Evolutionary conservation across 1,284 basidiomycete genomes (phyloP), one percentile per base, ranked within the genome.

Genomic region (Ganoderma boninense): DNA sequence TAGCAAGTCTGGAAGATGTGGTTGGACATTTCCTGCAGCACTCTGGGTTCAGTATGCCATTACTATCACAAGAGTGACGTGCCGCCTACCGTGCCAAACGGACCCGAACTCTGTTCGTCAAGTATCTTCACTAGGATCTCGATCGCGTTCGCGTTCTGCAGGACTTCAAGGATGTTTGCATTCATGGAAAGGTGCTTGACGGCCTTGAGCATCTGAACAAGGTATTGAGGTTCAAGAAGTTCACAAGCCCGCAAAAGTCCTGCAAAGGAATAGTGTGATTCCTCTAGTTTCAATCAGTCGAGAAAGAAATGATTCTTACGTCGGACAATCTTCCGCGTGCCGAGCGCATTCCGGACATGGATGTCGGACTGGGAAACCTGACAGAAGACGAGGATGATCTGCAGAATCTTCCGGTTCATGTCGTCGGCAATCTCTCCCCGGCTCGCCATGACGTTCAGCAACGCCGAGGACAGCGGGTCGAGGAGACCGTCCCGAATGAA

Each of bases 151-250:
- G 97, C 96, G 75, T 98, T 98, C 81, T 99, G 97, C 20, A 99
- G 85, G 5, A 97, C 94, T 77, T 99, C 97, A 40, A 98, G 90
- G 23, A 98, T 84, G 2, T 91, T 92, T 0, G 96, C 89, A 71
- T 93, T 95, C 90, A 98, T 99, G 4, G 97, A 97, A 2, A 99
- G 85, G 79, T 98, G 97, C 80, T 99, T 98, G 79, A 99, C 91
- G 1, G 96, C 95, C 83, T 98, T 98, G 74, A 99, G 89, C 85
- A 97, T 92, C 38, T 93, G 89, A 2, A 97, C 93, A 23, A 98
- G 87, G 74, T 95, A 91, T 69, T 95, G 93, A 14, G 94, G 91
- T 63, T 96, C 92, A 13, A 97, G 87, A 10, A 94, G 81, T 74
- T 95, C 92, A 80, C 95, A 95, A 18, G 95, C 94, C 60, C 95